Base-by-base conservation (phyloP, 768 basidiomycete species). In the Cystobasidiopsis lactophilus region DNA sequence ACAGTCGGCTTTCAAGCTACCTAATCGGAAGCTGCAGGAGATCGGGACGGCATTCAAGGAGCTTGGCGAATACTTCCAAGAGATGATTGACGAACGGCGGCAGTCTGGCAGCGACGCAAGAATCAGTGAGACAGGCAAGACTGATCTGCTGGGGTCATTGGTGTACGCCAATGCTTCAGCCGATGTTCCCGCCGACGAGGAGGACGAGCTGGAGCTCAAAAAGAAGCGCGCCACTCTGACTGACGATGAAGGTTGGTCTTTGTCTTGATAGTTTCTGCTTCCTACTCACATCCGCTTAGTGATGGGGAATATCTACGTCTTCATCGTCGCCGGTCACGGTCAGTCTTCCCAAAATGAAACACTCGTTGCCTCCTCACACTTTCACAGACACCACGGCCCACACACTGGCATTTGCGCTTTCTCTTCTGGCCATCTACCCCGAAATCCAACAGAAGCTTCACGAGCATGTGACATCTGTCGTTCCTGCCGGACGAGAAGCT, bases 321-420 rank as follows among this genome's bases (percentile, higher is more conserved):
- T 62, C 50, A 40, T 64, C n/a, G 52, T 65, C 23, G 64, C 63
- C 31, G 64, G 64, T 13, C 63, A 64, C 47, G 62, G 60, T 50
- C 29, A 39, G 40, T 19, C 24, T 18, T 0, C 19, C n/a, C 26
- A 5, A 23, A 23, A 9, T 35, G 19, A n/a, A 0, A 21, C 16
- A 18, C 30, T n/a, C n/a, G n/a, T n/a, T n/a, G n/a, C n/a, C n/a
- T 24, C 9, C 47, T 24, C 23, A 19, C 10, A 10, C 23, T 40
- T 19, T 5, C 14, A 26, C 58, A 54, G 50, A 65, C 26, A 65
- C 65, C 0, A 63, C 65, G 2, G 60, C 64, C 4, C 57, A 61
- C 50, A 53, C 63, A 10, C 27, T 66, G 18, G 46, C 58, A 0
- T 57, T 57, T 24, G 50, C 61, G 7, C 54, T 64, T 40, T 59